These are phyloP conservation scores for Mangifera indica DNA, from an alignment of 345 rosid species.

Conservation along the genomic window DNA sequence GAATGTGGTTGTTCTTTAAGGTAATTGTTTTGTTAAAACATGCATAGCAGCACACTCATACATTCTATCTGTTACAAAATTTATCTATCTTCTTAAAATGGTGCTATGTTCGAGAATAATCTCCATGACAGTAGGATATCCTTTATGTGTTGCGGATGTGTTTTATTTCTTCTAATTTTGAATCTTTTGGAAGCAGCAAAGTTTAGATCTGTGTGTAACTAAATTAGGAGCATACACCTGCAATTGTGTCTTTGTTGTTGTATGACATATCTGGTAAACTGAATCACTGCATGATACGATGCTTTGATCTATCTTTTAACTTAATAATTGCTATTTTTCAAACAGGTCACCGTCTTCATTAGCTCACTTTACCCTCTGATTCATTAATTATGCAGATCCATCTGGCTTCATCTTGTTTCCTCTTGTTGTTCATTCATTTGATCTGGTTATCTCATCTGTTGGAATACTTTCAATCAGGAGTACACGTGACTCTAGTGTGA, in stretches of 20 bases:
- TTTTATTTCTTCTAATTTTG: neutral
- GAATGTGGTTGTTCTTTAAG: neutral
- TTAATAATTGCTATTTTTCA: slow-evolving; percentile 7
- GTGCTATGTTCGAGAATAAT: neutral
- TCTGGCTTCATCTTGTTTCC: slow-evolving; percentile 99
- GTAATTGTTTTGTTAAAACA: neutral
- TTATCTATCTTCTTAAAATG: neutral
- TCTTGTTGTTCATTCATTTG: slow-evolving; percentile 96
- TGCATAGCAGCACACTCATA: neutral
- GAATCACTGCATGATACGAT: neutral
- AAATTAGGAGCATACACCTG: neutral
- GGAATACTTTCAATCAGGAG: slow-evolving; percentile 92
- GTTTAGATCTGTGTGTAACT: neutral
- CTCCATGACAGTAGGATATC: neutral
- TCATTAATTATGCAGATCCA: slow-evolving; percentile 69
- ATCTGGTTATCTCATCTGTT: slow-evolving; percentile 82
- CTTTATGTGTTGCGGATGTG: neutral
- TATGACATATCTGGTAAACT: slow-evolving; percentile 4
- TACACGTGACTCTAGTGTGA: slow-evolving; percentile 68
- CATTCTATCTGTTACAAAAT: neutral
- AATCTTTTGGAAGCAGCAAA: neutral
- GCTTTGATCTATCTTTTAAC: slow-evolving; percentile 1
- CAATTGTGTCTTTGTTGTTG: neutral
- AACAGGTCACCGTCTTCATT: slow-evolving; percentile 11
- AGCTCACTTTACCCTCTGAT: slow-evolving; percentile 10